phyloP scores from a whole-genome alignment of 2,329 filamentous ascomycete genomes.

The Emericellopsis cladophorae region DNA sequence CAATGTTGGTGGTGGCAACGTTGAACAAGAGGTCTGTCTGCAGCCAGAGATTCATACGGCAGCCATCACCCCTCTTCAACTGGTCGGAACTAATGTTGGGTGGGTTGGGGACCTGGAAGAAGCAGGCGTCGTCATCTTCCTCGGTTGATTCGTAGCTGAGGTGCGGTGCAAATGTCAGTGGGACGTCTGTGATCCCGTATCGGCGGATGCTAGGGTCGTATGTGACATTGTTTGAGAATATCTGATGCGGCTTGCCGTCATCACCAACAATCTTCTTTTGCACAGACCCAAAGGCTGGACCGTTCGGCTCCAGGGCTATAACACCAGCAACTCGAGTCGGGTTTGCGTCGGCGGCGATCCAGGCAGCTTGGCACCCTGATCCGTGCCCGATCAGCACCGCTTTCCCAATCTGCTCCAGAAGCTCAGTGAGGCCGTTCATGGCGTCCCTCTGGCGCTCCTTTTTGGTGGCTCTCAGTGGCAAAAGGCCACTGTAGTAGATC shows the following conservation, averaged over 20 bases:
- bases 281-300: constrained; percentile 31
- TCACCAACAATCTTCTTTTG: background rate
- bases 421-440: constrained; percentile 21
- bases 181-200: constrained; percentile 27
- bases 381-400: constrained; percentile 36
- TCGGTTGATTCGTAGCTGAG: background rate
- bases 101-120: background rate
- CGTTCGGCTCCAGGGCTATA: constrained; percentile 37
- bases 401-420: constrained; percentile 28
- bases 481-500: constrained; percentile 29
- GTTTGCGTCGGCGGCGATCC: constrained; percentile 32
- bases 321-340: constrained; percentile 34
- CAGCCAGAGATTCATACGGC: background rate
- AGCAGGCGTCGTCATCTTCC: background rate
- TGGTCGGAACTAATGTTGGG: background rate
- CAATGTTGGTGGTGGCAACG: background rate
- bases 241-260: background rate
- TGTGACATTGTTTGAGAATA: constrained; percentile 9
- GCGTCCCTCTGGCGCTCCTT: constrained; percentile 16
- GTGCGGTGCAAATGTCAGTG: constrained; percentile 27
- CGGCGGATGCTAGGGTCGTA: constrained; percentile 15
- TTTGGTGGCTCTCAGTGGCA: constrained; percentile 17
- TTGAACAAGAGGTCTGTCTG: background rate
- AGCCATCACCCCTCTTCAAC: background rate
- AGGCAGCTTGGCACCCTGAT: constrained; percentile 30